Evolutionary conservation across 345 rosid genomes (phyloP).

Genomic region (Linum usitatissimum): DNA sequence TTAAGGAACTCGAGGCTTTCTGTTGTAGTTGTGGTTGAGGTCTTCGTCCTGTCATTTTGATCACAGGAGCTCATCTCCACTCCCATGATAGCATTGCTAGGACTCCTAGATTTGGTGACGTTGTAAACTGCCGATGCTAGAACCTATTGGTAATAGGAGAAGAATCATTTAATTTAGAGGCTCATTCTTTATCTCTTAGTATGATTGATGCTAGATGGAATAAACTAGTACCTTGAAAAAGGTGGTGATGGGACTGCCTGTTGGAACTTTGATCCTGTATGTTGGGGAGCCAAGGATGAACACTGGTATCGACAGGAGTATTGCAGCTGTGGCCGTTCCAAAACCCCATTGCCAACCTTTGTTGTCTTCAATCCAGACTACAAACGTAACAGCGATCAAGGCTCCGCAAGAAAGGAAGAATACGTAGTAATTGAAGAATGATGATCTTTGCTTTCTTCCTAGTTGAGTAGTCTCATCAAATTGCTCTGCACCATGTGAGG

Average conservation of each 20-base stretch:
- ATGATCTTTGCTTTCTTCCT: slow-evolving; percentile 75
- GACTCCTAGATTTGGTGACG: slow-evolving; percentile 20
- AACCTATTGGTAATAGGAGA: slow-evolving; percentile 29
- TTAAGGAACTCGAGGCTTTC: slow-evolving; percentile 35
- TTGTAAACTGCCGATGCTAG: slow-evolving; percentile 39
- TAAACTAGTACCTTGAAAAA: slow-evolving; percentile 47
- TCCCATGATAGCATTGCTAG: slow-evolving; percentile 28
- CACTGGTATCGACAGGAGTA: slow-evolving; percentile 56
- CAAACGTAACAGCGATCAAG: slow-evolving; percentile 73
- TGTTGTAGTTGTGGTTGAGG: slow-evolving; percentile 13
- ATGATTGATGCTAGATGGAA: neutral
- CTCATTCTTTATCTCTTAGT: slow-evolving; percentile 1
- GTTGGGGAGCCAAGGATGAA: slow-evolving; percentile 63
- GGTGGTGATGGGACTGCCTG: slow-evolving; percentile 74
- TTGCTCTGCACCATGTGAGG: slow-evolving; percentile 92
- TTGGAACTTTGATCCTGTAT: slow-evolving; percentile 57
- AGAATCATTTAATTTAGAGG: neutral
- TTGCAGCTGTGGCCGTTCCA: slow-evolving; percentile 56
- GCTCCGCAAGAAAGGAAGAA: slow-evolving; percentile 83
- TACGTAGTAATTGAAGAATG: slow-evolving; percentile 77
- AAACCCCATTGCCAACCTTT: slow-evolving; percentile 92
- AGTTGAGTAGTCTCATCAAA: slow-evolving; percentile 56
- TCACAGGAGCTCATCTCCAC: slow-evolving; percentile 26
- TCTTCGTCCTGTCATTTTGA: slow-evolving; percentile 9
- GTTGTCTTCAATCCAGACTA: slow-evolving; percentile 93